Base-by-base conservation (phyloP, 192 early-diverging fungal genomes). In the Backusella parvicylindrica region DNA sequence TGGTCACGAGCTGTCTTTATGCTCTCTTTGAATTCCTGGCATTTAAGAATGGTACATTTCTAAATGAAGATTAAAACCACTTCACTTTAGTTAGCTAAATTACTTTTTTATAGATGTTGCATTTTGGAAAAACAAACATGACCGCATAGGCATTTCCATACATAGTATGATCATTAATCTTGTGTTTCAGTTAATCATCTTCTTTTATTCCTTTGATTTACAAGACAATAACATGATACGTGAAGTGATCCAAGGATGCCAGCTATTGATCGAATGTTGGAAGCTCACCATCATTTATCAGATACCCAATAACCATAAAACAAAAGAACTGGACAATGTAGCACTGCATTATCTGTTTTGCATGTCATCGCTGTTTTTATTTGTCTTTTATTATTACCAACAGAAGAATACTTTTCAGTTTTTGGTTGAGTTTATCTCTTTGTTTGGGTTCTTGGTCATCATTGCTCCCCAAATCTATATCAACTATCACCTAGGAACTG, bases 361-460 rank as follows among this genome's bases (percentile, higher is more conserved):
- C 78, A 80, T 89, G 2, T 84, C 94, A 35, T 91, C 88, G 73
- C 93, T 95, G 18, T 81, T 92, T 38, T 77, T 97, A 38, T 73
- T 79, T 50, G 85, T 86, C 13, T 97, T 95, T 82, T 87, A 91
- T 0, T 74, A 94, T 64, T 97, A 95, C 75, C 92, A 91, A 5
- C 50, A 95, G 35, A 88, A 15, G 96, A 93, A 93, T 96, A 96
- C 81, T 94, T 91, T 23, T 94, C 89, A 78, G 83, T 97, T 56
- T 73, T 96, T 95, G 37, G 95, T 97, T 12, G 95, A 95, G 0
- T 97, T 94, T 70, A 93, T 96, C 3, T 95, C 95, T 77, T 88
- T 89, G 15, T 95, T 96, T 84, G 94, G 92, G 2, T 90, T 90
- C 64, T 87, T 89, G 75, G 88, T 85, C 63, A 94, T 96, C 91